A percentile compares a stretch with the other conserved stretches of the same genome.
Evolutionary conservation across 164 flowering plant species (phyloP).

Genomic region (Paratinospora sagittata): DNA sequence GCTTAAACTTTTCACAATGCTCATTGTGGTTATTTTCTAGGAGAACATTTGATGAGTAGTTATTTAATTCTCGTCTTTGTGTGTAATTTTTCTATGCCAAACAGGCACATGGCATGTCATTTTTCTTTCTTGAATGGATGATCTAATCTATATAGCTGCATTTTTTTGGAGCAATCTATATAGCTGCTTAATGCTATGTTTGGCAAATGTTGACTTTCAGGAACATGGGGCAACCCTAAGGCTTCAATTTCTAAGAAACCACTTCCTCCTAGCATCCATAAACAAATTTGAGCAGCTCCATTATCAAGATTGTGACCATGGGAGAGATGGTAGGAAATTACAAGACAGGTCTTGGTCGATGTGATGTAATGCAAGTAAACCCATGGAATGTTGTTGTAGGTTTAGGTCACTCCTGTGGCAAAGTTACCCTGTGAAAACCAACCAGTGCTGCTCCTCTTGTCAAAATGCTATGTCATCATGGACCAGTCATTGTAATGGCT

Average conservation of each 20-base stretch:
- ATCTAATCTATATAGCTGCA: too few species aligned
- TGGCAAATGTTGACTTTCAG: conserved; percentile 27
- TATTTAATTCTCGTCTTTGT: neutral
- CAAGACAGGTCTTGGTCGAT: conserved; percentile 69
- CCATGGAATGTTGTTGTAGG: conserved; percentile 72
- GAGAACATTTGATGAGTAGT: neutral
- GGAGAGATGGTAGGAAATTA: conserved; percentile 58
- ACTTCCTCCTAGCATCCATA: conserved; percentile 68
- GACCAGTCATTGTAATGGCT: conserved; percentile 74
- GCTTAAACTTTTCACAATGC: too few species aligned
- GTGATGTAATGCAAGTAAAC: conserved; percentile 63
- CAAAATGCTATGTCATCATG: conserved; percentile 75
- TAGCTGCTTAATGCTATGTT: neutral
- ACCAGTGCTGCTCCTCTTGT: conserved; percentile 68
- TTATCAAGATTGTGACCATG: conserved; percentile 67
- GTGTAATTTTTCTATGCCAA: conserved; percentile 41
- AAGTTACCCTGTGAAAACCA: conserved; percentile 94
- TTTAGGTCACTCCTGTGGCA: conserved; percentile 74
- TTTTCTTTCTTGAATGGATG: too few species aligned
- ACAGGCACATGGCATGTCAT: conserved; percentile 41
- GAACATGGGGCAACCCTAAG: conserved; percentile 64
- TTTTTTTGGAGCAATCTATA: neutral
- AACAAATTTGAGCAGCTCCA: conserved; percentile 76
- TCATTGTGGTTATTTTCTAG: neutral
- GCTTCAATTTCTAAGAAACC: conserved; percentile 73